Conservation (phyloP, 805 yeast species). For the Wickerhamomyces kurtzmanii region DNA sequence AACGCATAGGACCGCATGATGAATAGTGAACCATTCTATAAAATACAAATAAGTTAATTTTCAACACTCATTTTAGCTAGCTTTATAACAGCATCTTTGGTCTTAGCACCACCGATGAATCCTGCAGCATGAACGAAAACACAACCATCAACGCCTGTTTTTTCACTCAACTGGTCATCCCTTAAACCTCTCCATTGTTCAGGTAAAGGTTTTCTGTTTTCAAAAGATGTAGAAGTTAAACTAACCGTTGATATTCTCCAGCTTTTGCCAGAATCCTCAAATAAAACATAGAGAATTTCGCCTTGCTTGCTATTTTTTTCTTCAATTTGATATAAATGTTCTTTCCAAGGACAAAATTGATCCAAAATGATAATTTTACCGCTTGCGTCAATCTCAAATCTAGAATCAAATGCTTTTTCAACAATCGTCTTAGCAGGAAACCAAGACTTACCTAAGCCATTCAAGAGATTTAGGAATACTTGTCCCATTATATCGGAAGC, state of each 20-base stretch:
- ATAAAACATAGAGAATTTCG: conserved; percentile 64
- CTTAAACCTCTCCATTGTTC: conserved; percentile 93
- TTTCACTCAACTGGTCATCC: conserved; percentile 68
- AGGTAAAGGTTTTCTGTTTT: conserved; percentile 80
- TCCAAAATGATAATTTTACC: conserved; percentile 71
- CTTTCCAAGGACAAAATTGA: conserved; percentile 92
- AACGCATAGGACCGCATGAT: too few species aligned
- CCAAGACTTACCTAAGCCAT: conserved; percentile 77
- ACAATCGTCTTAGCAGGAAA: conserved; percentile 82
- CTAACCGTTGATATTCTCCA: conserved; percentile 94
- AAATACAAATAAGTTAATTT: too few species aligned
- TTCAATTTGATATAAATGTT: conserved; percentile 74
- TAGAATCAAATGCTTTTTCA: conserved; percentile 48
- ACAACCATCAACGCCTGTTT: conserved; percentile 79
- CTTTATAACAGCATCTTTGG: conserved; percentile 66
- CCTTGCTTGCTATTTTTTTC: conserved; percentile 44
- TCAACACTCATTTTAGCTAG: conserved; percentile 47
- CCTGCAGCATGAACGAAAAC: conserved; percentile 95
- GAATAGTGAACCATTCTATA: too few species aligned
- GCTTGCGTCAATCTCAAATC: conserved; percentile 50
- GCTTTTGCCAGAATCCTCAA: conserved; percentile 57
- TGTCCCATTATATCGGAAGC: conserved; percentile 81
- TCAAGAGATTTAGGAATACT: conserved; percentile 59
- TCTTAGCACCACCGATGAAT: conserved; percentile 88
- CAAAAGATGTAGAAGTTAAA: conserved; percentile 67